Evolutionary conservation across 768 basidiomycete genomes (phyloP).

Genomic region (Suillus lakei): DNA sequence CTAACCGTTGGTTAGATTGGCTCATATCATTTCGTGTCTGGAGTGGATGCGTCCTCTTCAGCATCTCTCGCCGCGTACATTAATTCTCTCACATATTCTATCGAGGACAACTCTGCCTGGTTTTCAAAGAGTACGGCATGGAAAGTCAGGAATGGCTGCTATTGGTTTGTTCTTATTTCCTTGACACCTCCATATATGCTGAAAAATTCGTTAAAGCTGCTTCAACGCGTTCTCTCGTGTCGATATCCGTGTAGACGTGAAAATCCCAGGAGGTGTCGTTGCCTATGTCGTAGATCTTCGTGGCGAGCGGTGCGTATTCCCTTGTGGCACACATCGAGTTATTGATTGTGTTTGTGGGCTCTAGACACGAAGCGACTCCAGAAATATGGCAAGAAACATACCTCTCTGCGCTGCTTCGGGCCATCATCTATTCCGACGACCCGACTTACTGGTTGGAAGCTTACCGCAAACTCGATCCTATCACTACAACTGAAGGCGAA

Average conservation of each 20-base stretch:
- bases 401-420: slow-evolving; percentile 87
- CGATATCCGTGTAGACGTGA: slow-evolving; percentile 96
- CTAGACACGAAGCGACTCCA: slow-evolving; percentile 85
- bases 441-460: slow-evolving; percentile 89
- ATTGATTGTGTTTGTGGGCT: slow-evolving; percentile 2
- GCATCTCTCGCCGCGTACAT: slow-evolving; percentile 98
- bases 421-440: slow-evolving; percentile 96
- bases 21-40: slow-evolving; percentile 97
- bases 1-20: slow-evolving; percentile 62
- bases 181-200: slow-evolving; percentile 1
- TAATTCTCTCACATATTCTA: slow-evolving; percentile 95
- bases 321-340: not conserved
- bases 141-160: slow-evolving; percentile 93
- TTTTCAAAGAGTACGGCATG: slow-evolving; percentile 83
- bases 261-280: slow-evolving; percentile 96
- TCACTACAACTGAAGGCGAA: slow-evolving; percentile 88
- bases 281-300: slow-evolving; percentile 94
- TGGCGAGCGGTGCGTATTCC: slow-evolving; percentile 79
- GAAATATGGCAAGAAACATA: slow-evolving; percentile 99
- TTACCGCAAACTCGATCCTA: slow-evolving; percentile 95
- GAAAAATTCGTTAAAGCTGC: slow-evolving; percentile 54
- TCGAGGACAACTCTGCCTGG: slow-evolving; percentile 93
- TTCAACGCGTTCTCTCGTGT: slow-evolving; percentile 98
- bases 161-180: slow-evolving; percentile 63
- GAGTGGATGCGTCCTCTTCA: slow-evolving; percentile 98